Evolutionary conservation across 805 yeast species (phyloP).

Genomic region (Saccharomycopsis sp.): DNA sequence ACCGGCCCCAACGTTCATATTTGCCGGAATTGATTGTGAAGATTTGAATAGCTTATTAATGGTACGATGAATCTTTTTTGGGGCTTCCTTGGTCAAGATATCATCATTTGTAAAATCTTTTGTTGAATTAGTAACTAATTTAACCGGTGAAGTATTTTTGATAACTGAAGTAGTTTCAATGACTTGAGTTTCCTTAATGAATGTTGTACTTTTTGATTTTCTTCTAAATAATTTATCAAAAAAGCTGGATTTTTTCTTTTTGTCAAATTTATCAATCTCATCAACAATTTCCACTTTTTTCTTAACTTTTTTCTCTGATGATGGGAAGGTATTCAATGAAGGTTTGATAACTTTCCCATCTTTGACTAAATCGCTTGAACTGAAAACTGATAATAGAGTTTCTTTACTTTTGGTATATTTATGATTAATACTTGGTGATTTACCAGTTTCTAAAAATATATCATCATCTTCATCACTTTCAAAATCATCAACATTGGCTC

Average conservation of each 20-base stretch:
- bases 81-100: neutral
- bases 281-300: neutral
- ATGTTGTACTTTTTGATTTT: slow-evolving; percentile 6
- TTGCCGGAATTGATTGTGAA: slow-evolving; percentile 2
- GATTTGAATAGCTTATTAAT: slow-evolving; percentile 12
- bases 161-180: neutral
- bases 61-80: slow-evolving; percentile 2
- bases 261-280: neutral
- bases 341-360: neutral
- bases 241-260: slow-evolving; percentile 13
- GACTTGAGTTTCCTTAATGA: neutral
- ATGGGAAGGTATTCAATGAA: neutral
- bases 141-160: neutral
- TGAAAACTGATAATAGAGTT: slow-evolving; percentile 10
- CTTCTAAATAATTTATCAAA: slow-evolving; percentile 17
- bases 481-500: too few species aligned
- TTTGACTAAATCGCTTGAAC: neutral
- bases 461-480: neutral
- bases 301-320: neutral
- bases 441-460: too few species aligned
- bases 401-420: slow-evolving; percentile 7
- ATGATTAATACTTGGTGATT: too few species aligned
- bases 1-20: neutral
- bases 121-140: neutral
- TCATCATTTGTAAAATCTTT: too few species aligned